Base-by-base conservation (phyloP, 306 rosid genomes). In the Carpinus viminea region DNA sequence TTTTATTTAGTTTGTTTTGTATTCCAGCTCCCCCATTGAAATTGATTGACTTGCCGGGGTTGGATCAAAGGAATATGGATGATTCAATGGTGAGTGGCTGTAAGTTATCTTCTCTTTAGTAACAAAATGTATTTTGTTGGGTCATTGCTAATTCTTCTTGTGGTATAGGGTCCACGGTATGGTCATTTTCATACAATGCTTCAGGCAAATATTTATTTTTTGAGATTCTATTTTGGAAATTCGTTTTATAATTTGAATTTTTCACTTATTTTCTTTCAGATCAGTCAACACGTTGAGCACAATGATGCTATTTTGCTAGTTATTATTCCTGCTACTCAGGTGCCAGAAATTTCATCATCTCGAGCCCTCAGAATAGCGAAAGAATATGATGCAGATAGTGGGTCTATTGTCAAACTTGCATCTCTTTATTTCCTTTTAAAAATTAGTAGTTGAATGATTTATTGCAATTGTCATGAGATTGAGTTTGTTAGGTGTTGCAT, bases 41-140 rank as follows among this genome's bases (percentile, higher is more conserved):
- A 77, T 90, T 95, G 89, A 76, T 95, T 80, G 99, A 95, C 88
- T 89, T 95, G 82, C 99, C 99, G 59, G 99, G 99, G 79, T 81
- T 95, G 75, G 99, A 93, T 89, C 98, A 93, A 82, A 93, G 99
- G 85, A 87, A 77, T 69, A 79, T 85, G 86, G 99, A 95, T 89
- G 99, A 90, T 15, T 94, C 97, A 12, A 75, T 90, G 90, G 99
- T 93, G 87, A 86, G 86, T 79, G 72, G 34, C 78, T 38, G 51
- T 57, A 41, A 41, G 45, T 41, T 41, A 41, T 41, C 45, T 41
- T 41, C 45, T 41, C 45, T 41, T 41, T 41, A 41, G 45, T 41
- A 41, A 6, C 45, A 41, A 41, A 41, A 41, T 41, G 45, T 41
- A 41, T 41, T 41, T 41, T 41, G 45, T 41, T 41, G 8, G 45